Evolutionary conservation across 2,329 filamentous ascomycete genomes (phyloP), one percentile per base, ranked within the genome.

Genomic region (Paecilomyces formosus): DNA sequence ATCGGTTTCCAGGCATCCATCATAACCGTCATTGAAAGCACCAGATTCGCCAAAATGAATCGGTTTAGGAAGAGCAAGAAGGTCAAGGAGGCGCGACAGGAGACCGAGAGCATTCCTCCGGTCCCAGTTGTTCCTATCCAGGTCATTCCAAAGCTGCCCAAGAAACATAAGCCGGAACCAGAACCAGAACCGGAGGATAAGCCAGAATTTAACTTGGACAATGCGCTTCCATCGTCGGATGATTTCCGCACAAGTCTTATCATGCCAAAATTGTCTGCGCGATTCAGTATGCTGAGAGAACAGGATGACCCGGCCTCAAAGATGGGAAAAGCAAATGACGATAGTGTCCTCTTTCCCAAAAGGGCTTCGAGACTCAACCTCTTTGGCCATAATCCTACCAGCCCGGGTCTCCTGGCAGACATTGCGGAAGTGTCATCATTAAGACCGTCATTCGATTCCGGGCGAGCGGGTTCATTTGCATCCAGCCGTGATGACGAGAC

Each of bases 241-340:
- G 88, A 97, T 69, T 97, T 99, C 74, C 86, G 94, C 58, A 99
- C 94, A 3, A 97, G 94, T 79, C 78, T 99, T 59, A 81, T 99
- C 62, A 96, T 99, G 93, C 92, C 91, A 0, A 93, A 92, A 50
- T 82, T 99, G 3, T 97, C 93, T 0, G 91, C 92, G 12, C 87
- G 94, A 6, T 99, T 99, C 73, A 97, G 93, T 65, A 97, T 97
- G 93, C 79, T 97, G 31, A 82, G 91, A 67, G 93, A 97, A 74
- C 93, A 97, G 72, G 92, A 97, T 71, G 92, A 97, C 68, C 93
- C 93, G 1, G 88, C 80, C 62, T 93, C 91, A 1, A 89, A 92
- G 72, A 82, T 97, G 31, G 93, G 93, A 59, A 97, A 97, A 74
- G 93, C 93, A 15, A 94, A 89, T 73, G 93, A 97, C 70, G 93